Base-by-base conservation (phyloP, 2,329 filamentous ascomycete species). In the Fusarium incarnatum region DNA sequence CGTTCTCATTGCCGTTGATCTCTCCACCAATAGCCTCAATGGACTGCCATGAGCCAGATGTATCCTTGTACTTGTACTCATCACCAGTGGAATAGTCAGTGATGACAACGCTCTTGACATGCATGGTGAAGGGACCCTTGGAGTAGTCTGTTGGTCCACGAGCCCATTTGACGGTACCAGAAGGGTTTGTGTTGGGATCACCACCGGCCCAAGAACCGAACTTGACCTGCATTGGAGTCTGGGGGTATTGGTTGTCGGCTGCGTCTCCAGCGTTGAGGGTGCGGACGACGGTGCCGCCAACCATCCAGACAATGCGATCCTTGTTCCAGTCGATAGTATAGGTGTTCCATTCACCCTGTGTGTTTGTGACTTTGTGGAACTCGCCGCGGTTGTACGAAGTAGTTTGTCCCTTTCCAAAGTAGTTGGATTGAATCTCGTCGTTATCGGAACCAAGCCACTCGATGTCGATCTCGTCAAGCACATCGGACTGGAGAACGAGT, bases 391-490 rank as follows among this genome's bases (percentile, higher is more conserved):
- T 94, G 84, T 95, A 97, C n/a, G 87, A 87, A 30, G 87, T 91
- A 0, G 93, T 94, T 73, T 92, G 87, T 56, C 95, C 96, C 81
- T 98, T 97, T 79, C 94, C 94, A 75, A 99, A 99, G 83, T 97
- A 99, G 82, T 99, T 99, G 73, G 90, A 92, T 81, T 99, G 96
- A n/a, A 97, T 92, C 80, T 97, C 86, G 60, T 84, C 83, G 70
- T 87, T 82, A 77, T 93, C 88, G 58, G 91, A 89, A 61, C 96
- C 96, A 25, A 99, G 88, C 93, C 94, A 98, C 81, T 99, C 96
- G 84, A 95, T 92, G 80, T 99, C 96, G 77, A 99, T 97, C 83
- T 99, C 96, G 81, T 99, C 96, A 46, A 98, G 87, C 75, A 89
- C 88, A 79, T 98, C 95, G 16, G 94, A 98, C 81, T 97, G 91